Conservation (phyloP, 169 alveolate species). For the Eimeria zaria region DNA sequence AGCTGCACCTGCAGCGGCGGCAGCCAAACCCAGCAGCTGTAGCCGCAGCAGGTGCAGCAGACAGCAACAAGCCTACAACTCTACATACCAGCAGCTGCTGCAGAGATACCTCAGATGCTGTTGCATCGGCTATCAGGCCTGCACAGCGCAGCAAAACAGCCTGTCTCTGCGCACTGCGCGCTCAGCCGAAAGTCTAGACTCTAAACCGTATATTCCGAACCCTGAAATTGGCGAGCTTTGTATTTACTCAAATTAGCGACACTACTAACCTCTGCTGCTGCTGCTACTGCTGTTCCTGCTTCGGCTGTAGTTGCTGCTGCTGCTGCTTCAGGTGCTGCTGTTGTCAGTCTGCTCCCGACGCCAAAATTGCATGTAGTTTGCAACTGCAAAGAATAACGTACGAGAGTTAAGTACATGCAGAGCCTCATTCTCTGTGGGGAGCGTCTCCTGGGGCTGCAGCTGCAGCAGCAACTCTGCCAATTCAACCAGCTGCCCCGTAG, state of each 20-base stretch:
- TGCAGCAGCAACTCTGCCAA: conserved; percentile 62
- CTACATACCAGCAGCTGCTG: conserved; percentile 16
- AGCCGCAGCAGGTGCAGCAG: neutral
- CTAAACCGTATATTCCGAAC: neutral
- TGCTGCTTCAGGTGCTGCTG: neutral
- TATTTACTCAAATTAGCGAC: neutral
- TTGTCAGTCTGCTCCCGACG: neutral
- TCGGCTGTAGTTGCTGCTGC: neutral
- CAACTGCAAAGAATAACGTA: neutral
- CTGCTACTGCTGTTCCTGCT: neutral
- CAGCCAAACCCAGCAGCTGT: neutral
- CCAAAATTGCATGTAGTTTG: neutral
- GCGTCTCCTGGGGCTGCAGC: conserved; percentile 12
- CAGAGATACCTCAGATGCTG: conserved; percentile 29
- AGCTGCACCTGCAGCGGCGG: neutral
- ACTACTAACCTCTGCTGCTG: neutral
- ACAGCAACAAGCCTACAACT: neutral
- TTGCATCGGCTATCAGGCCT: conserved; percentile 27
- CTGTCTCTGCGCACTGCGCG: neutral
- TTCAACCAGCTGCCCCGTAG: conserved; percentile 59
- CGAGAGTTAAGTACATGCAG: conserved; percentile 46
- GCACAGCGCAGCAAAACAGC: neutral
- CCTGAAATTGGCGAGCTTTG: neutral
- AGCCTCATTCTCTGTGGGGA: neutral
- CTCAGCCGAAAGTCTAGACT: neutral